Conservation (phyloP, 345 rosid genomes). For the Camelina hispida region DNA sequence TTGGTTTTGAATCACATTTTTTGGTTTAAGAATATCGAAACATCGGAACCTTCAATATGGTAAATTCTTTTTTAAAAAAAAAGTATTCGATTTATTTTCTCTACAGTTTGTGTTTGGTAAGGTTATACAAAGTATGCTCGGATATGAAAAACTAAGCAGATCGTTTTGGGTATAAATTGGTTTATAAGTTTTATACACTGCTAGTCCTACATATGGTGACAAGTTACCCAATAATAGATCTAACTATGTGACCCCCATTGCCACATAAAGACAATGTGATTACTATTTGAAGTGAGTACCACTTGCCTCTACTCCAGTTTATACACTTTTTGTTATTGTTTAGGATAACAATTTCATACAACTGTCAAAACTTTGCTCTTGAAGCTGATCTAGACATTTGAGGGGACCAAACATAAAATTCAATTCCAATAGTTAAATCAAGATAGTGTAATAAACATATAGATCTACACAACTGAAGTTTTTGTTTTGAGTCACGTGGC, state of each 20-base stretch:
- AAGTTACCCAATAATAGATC: constrained; percentile 1
- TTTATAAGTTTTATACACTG: neutral
- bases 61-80: neutral
- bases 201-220: neutral
- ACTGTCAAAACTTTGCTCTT: constrained; percentile 23
- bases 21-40: neutral
- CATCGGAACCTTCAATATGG: neutral
- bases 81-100: neutral
- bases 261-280: constrained; percentile 12
- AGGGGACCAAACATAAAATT: constrained; percentile 12
- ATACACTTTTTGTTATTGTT: neutral
- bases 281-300: constrained; percentile 15
- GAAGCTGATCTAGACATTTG: constrained; percentile 25
- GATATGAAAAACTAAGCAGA: neutral
- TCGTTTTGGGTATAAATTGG: neutral
- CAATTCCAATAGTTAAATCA: neutral
- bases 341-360: neutral
- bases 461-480: constrained; percentile 14
- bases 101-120: neutral
- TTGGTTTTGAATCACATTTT: neutral
- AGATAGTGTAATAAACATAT: neutral
- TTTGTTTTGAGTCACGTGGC: constrained; percentile 39
- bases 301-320: neutral
- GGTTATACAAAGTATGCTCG: neutral
- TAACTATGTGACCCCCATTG: neutral